These are phyloP conservation scores for Biscogniauxia sp. DNA, from an alignment of 2,329 filamentous ascomycete species.

Conservation along the genomic window DNA sequence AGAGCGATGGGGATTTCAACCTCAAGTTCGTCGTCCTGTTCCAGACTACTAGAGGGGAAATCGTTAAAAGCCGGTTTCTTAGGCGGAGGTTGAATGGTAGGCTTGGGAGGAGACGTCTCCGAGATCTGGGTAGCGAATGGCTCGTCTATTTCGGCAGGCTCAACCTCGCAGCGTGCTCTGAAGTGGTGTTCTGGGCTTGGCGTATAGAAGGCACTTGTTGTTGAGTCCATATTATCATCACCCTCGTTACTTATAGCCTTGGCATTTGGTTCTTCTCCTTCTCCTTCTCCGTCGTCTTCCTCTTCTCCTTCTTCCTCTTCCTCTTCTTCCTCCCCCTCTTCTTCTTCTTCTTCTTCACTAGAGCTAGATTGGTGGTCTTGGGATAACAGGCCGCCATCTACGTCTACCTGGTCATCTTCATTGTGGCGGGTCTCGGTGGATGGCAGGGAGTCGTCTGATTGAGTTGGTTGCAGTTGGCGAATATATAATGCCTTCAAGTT, in stretches of 20 bases:
- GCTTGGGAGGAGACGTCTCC: constrained; percentile 20
- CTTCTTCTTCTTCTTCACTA: constrained; percentile 1
- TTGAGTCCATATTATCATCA: constrained; percentile 3
- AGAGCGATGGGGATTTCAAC: constrained; percentile 29
- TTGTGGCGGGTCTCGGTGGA: not conserved
- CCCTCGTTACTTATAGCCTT: not conserved
- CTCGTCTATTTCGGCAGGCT: constrained; percentile 4
- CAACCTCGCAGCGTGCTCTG: constrained; percentile 3
- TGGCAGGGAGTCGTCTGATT: constrained; percentile 2
- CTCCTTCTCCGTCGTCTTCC: not conserved
- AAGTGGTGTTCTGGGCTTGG: constrained; percentile 9
- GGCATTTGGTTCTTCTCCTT: too few relatives aligned
- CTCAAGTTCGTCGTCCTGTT: constrained; percentile 32
- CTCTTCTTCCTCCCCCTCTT: too few relatives aligned
- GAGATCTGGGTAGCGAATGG: constrained; percentile 27
- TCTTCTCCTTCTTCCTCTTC: constrained; percentile 2
- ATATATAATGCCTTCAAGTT: constrained; percentile 23
- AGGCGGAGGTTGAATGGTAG: constrained; percentile 16
- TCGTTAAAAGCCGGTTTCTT: constrained; percentile 6
- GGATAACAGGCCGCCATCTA: constrained; percentile 4
- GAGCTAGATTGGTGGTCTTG: not conserved
- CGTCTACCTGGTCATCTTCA: constrained; percentile 1
- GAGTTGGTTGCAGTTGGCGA: constrained; percentile 11
- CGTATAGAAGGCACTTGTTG: constrained; percentile 11
- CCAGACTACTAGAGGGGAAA: constrained; percentile 28